These are phyloP conservation scores for Diophrys sp. DNA, from an alignment of 73 alveolate species.

Conservation along the genomic window DNA sequence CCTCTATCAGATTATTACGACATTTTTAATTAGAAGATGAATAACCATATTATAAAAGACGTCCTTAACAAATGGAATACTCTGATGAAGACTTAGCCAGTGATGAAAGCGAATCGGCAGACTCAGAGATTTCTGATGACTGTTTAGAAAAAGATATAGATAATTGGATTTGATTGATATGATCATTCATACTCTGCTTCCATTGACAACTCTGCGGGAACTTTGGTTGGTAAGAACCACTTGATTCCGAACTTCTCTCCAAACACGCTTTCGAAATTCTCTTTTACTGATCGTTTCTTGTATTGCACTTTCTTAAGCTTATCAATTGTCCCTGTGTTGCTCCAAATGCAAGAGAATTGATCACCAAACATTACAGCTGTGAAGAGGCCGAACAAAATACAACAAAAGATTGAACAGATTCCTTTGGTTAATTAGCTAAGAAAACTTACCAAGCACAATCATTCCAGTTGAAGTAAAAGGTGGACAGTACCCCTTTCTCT, in stretches of 20 bases:
- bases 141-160: constrained; percentile 18
- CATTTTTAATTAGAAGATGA: no score
- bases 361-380: constrained; percentile 26
- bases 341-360: constrained; percentile 17
- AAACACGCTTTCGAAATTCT: constrained; percentile 31
- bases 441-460: constrained; percentile 2
- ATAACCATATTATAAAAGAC: no score
- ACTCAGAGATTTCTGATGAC: constrained; percentile 60
- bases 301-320: constrained; percentile 18
- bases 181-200: background rate
- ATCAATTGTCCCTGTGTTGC: constrained; percentile 24
- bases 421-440: background rate
- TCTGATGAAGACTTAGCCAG: background rate
- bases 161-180: background rate
- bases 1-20: no score
- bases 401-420: background rate
- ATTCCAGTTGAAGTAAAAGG: background rate
- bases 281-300: background rate
- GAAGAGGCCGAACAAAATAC: constrained; percentile 17
- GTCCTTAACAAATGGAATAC: background rate
- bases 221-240: background rate
- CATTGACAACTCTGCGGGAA: background rate
- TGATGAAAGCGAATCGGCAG: constrained; percentile 9
- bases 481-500: background rate
- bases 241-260: constrained; percentile 7